Conservation (phyloP, 768 basidiomycete species). For the Collybia nuda region DNA sequence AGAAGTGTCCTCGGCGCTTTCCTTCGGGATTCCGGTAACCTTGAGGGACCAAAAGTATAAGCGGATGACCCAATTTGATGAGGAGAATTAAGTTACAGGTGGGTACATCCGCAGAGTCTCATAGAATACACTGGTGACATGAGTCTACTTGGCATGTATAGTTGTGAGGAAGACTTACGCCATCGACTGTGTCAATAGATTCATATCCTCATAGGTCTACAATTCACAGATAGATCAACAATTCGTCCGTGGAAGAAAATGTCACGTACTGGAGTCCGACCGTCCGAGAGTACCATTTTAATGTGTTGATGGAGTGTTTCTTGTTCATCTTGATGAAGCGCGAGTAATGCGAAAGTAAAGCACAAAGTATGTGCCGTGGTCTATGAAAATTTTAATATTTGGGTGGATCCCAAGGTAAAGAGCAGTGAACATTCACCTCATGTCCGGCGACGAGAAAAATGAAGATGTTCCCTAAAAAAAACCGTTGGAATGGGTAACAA, state of each 20-base stretch:
- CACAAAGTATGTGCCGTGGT: slow-evolving; percentile 38
- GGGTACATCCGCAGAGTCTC: slow-evolving; percentile 50
- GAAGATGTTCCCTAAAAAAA: slow-evolving; percentile 39
- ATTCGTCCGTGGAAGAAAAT: not conserved
- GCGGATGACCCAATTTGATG: not conserved
- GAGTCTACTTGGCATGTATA: not conserved
- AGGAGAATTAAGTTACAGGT: slow-evolving; percentile 31
- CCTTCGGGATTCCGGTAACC: slow-evolving; percentile 44
- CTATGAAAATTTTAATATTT: slow-evolving; percentile 14
- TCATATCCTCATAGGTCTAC: slow-evolving; percentile 42
- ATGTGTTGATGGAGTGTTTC: slow-evolving; percentile 42
- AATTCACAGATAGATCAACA: not conserved
- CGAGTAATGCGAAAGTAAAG: slow-evolving; percentile 39
- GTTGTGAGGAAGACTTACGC: slow-evolving; percentile 26
- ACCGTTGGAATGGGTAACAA: not conserved
- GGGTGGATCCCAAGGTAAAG: too few species aligned
- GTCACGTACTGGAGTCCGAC: slow-evolving; percentile 27
- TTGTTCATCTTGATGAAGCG: slow-evolving; percentile 41
- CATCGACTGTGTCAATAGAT: slow-evolving; percentile 33
- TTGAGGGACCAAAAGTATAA: slow-evolving; percentile 11
- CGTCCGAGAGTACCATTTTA: slow-evolving; percentile 25
- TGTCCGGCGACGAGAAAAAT: slow-evolving; percentile 62
- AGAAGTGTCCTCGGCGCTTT: slow-evolving; percentile 45
- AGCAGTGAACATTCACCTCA: slow-evolving; percentile 35
- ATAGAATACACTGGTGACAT: slow-evolving; percentile 38